phyloP scores from a whole-genome alignment of 768 basidiomycete species.

The Floccularia luteovirens region DNA sequence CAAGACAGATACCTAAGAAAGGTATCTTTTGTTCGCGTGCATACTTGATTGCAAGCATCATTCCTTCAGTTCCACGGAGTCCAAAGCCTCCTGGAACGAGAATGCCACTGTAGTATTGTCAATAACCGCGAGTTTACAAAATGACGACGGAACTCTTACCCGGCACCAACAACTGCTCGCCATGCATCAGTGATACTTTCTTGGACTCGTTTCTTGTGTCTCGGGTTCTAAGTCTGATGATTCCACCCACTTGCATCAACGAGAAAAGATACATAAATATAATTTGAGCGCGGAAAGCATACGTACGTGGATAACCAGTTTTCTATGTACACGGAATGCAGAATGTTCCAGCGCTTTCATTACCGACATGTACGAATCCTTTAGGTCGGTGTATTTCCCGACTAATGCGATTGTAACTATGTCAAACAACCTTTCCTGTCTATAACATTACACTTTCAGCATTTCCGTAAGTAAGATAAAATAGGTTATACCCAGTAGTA shows the following conservation, averaged over 20 bases:
- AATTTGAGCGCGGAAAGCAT: not conserved
- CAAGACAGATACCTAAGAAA: slow-evolving; percentile 94
- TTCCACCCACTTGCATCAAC: slow-evolving; percentile 88
- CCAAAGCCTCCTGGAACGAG: slow-evolving; percentile 98
- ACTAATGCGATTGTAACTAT: slow-evolving; percentile 86
- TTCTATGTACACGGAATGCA: slow-evolving; percentile 84
- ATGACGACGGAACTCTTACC: slow-evolving; percentile 37
- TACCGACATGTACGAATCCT: slow-evolving; percentile 98
- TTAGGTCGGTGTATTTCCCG: slow-evolving; percentile 94
- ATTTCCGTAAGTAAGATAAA: not conserved
- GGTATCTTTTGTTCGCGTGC: slow-evolving; percentile 92
- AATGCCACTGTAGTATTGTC: slow-evolving; percentile 58
- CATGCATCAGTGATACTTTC: slow-evolving; percentile 94
- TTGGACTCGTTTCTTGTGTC: slow-evolving; percentile 72
- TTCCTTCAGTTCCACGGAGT: slow-evolving; percentile 87
- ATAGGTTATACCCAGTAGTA: slow-evolving; percentile 59
- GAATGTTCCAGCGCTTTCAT: slow-evolving; percentile 96
- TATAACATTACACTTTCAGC: slow-evolving; percentile 18
- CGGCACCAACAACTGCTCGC: slow-evolving; percentile 84
- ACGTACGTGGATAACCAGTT: slow-evolving; percentile 72
- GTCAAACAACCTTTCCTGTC: slow-evolving; percentile 92
- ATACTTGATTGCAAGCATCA: slow-evolving; percentile 98
- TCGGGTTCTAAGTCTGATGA: slow-evolving; percentile 85
- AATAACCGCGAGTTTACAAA: slow-evolving; percentile 8
- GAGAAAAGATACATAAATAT: not conserved